Evolutionary conservation across 139 green algal genomes (phyloP).

Genomic region (Tetraselmis striata): DNA sequence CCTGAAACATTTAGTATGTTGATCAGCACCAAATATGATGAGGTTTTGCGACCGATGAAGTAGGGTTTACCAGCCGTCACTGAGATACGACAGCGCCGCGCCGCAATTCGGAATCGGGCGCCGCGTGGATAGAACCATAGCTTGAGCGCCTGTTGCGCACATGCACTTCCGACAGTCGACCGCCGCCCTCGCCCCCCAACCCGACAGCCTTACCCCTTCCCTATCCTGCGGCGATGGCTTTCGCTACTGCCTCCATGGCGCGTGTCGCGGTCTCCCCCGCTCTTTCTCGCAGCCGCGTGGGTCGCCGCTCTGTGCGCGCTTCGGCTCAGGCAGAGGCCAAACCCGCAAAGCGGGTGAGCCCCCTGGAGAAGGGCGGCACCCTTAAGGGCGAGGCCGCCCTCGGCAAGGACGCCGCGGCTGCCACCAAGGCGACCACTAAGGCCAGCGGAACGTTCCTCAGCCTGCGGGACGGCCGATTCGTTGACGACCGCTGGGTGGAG

Average conservation of each 20-base stretch:
- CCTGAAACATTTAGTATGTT: too few relatives aligned
- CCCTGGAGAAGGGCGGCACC: not conserved
- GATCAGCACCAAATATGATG: too few relatives aligned
- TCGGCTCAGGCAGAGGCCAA: not conserved
- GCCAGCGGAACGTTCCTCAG: not conserved
- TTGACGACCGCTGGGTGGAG: constrained; percentile 72
- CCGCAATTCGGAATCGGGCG: not conserved
- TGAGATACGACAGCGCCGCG: not conserved
- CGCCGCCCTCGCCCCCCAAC: not conserved
- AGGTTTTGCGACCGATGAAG: too few relatives aligned
- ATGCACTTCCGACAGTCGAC: too few relatives aligned
- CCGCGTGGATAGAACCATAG: too few relatives aligned
- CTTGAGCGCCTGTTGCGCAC: too few relatives aligned
- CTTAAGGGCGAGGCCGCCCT: constrained; percentile 1
- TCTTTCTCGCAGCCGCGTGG: not conserved
- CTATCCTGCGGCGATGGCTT: not conserved
- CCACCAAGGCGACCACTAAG: constrained; percentile 1
- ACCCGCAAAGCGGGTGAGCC: not conserved
- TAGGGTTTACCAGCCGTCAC: not conserved
- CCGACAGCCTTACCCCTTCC: not conserved
- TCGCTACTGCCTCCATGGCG: not conserved
- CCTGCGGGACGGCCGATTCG: constrained; percentile 64
- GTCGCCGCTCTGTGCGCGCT: not conserved
- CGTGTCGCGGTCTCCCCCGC: not conserved
- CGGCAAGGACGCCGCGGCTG: not conserved